Evolutionary conservation across 352 stramenopile species (phyloP).

Genomic region (Aphanomyces cochlioides): DNA sequence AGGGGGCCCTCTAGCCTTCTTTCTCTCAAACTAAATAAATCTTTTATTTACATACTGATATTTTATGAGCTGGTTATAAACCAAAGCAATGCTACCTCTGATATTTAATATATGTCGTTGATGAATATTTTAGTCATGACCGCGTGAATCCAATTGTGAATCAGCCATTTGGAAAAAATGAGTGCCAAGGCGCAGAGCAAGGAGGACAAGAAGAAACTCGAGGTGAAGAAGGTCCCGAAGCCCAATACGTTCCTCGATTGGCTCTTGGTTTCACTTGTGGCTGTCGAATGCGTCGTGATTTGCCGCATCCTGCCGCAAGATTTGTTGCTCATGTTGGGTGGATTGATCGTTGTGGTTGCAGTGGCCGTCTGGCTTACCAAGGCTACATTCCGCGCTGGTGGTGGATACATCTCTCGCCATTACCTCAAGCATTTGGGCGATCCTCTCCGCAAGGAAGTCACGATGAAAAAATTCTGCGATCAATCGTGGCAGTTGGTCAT

Average conservation of each 20-base stretch:
- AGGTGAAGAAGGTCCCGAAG: slow-evolving; percentile 45
- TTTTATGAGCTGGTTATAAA: no score
- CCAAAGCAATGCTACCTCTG: no score
- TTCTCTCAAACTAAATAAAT: no score
- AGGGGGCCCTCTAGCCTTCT: no score
- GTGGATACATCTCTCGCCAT: slow-evolving; percentile 38
- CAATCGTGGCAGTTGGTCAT: slow-evolving; percentile 86
- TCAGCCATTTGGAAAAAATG: no score
- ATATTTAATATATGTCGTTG: no score
- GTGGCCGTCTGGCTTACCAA: slow-evolving; percentile 69
- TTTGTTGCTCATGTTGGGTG: slow-evolving; percentile 66
- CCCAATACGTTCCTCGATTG: slow-evolving; percentile 61
- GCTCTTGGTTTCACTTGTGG: slow-evolving; percentile 32
- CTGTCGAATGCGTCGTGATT: slow-evolving; percentile 25
- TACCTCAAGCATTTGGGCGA: slow-evolving; percentile 78
- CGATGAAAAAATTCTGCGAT: slow-evolving; percentile 87
- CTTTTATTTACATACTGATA: no score
- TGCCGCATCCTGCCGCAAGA: slow-evolving; percentile 41
- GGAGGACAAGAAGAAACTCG: not conserved
- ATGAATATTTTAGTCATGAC: no score
- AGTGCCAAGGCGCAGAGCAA: no score
- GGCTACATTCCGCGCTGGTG: slow-evolving; percentile 52
- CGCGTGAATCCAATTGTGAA: no score
- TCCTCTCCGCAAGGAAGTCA: slow-evolving; percentile 71
- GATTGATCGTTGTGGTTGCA: slow-evolving; percentile 61